Percentiles rank a stretch among this genome's conserved stretches.
phyloP scores from a whole-genome alignment of 108 stramenopile species.

The Cyclotella sp. region DNA sequence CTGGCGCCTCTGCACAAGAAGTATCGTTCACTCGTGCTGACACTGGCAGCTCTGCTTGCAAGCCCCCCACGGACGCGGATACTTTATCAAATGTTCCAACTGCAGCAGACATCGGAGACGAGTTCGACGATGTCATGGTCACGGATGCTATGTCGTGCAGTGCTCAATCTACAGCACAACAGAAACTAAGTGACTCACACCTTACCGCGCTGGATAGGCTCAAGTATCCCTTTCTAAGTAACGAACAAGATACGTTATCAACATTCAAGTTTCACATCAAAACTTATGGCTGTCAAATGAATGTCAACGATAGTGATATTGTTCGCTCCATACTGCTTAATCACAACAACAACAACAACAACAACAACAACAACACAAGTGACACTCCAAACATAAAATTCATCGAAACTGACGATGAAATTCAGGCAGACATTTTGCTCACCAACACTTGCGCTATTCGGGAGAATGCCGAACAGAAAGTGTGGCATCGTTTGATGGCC shows the following conservation, averaged over 20 bases:
- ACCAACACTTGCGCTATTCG: constrained; percentile 99
- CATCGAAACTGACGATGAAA: constrained; percentile 46
- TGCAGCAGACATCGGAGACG: constrained; percentile 40
- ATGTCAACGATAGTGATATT: constrained; percentile 96
- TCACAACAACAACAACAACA: background rate
- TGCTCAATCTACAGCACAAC: background rate
- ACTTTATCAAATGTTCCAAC: constrained; percentile 15
- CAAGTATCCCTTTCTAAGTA: background rate
- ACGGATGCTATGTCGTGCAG: constrained; percentile 37
- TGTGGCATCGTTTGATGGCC: constrained; percentile 88
- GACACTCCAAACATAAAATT: constrained; percentile 31
- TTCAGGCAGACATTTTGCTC: constrained; percentile 84
- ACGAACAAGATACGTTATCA: constrained; percentile 8
- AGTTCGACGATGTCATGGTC: constrained; percentile 34
- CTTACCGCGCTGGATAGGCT: constrained; percentile 12
- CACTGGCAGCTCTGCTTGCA: background rate
- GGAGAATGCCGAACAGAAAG: constrained; percentile 97
- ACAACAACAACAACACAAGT: background rate
- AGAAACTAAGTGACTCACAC: background rate
- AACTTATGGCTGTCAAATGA: constrained; percentile 99
- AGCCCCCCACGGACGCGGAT: background rate
- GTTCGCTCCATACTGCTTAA: constrained; percentile 85
- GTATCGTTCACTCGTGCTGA: background rate
- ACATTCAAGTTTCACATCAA: constrained; percentile 88
- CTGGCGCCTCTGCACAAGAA: background rate